Evolutionary conservation across 73 alveolate species (phyloP), one percentile per base, ranked within the genome.

Genomic region (Symbiodinium natans): DNA sequence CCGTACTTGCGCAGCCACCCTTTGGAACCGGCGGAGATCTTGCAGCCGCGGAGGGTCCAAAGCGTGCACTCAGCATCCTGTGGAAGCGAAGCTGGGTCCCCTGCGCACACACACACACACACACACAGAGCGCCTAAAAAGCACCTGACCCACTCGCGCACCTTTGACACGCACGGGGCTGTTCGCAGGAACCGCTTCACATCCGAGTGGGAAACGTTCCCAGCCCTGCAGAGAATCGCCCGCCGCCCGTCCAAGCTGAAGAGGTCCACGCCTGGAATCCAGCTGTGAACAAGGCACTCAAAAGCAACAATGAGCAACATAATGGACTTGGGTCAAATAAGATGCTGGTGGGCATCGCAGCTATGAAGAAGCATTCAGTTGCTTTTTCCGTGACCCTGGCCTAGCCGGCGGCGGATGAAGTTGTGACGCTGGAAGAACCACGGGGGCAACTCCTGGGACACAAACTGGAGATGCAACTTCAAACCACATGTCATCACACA

Each of bases 391-490:
- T n/a, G n/a, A 21, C 11, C 54, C 43, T 9, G 25, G 52, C 94
- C 94, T 87, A 82, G 46, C 17, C 15, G 84, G 33, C 94, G n/a
- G 36, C 94, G 94, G 1, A 85, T 87, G 94, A 54, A 54, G 94
- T 87, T 87, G 71, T 56, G 94, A 41, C 94, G 94, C 84, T 87
- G 85, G 42, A 13, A 59, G 68, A 87, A 87, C 94, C 94, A 87
- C 17, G 94, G 85, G 29, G 94, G 94, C 84, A 87, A 21, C 85
- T 59, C 94, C 94, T 87, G 29, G 48, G 42, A 83, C 0, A 23
- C 6, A 46, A 46, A 46, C 59, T 46, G 59, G 21, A 46, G 13
- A 46, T 46, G 6, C 59, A 46, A n/a, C n/a, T n/a, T n/a, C n/a
- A n/a, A n/a, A n/a, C n/a, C n/a, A n/a, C n/a, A n/a, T n/a, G n/a